Base-by-base conservation (phyloP, 257 asterid species). In the Lantana camara region DNA sequence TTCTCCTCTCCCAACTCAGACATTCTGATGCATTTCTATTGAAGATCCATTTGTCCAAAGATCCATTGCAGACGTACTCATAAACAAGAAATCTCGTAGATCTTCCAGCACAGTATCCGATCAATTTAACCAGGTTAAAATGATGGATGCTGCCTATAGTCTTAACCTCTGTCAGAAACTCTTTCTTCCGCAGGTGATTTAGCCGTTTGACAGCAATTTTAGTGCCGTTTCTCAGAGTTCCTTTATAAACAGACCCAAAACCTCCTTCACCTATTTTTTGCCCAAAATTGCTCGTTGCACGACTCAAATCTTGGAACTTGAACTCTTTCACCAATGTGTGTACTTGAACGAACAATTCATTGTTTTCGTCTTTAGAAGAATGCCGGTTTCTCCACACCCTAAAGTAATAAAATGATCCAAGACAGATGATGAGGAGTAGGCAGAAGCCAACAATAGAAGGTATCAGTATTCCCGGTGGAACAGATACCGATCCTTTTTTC, bases 1-100 rank as follows among this genome's bases (percentile, higher is more conserved):
- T 8, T 41, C 21, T 3, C 11, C 12, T 20, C 38, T 42, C 23
- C 60, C 60, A 34, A 34, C 7, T 20, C 2, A 63, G 37, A 13
- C 10, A 16, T 35, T 13, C 15, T 24, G 5, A 41, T 15, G 7
- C 17, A 13, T 20, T 57, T 10, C 7, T 5, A 4, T 38, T 20
- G 49, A 35, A 41, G 24, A 60, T 60, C 54, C 55, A 21, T 53
- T 44, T 42, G 11, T 60, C 66, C 41, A 60, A 5, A 3, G 66
- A 60, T 0, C 55, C 66, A 4, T 60, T 60, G 2, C 2, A 12
- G 55, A 44, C 3, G 4, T 47, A 35, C 47, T 48, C 40, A 5
- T 60, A 63, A 49, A 63, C 60, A 34, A 49, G 22, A 48, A 50
- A 47, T 23, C 50, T 50, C 10, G 49, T 48, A 5, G 69, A 49